These are phyloP conservation scores for Daldinia childiae DNA, from an alignment of 495 filamentous ascomycete species.

Conservation along the genomic window DNA sequence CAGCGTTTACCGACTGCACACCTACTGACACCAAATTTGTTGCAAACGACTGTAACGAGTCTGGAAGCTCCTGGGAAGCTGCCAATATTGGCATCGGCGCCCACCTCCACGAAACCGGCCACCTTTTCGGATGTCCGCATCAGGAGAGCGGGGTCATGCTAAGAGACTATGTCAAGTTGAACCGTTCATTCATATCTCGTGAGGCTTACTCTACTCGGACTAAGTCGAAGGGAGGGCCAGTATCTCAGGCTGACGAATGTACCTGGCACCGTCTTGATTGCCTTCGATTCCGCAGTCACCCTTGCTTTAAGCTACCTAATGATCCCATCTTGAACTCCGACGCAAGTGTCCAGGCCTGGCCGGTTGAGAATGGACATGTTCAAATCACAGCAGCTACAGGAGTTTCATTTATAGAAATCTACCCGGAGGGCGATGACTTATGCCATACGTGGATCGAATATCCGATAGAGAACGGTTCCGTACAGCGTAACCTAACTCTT, in stretches of 20 bases:
- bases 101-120: constrained; percentile 88
- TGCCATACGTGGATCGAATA: constrained; percentile 86
- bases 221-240: constrained; percentile 78
- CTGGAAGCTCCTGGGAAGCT: constrained; percentile 89
- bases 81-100: constrained; percentile 92
- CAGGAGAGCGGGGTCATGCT: constrained; percentile 89
- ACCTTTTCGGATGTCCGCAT: constrained; percentile 87
- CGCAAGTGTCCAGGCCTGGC: constrained; percentile 86
- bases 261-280: constrained; percentile 89
- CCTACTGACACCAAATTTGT: constrained; percentile 82
- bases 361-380: constrained; percentile 81
- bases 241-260: constrained; percentile 80
- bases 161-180: constrained; percentile 82
- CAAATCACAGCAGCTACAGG: constrained; percentile 83
- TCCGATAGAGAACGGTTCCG: constrained; percentile 64
- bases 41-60: constrained; percentile 84
- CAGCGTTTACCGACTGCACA: constrained; percentile 88
- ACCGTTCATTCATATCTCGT: constrained; percentile 79
- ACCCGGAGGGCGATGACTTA: constrained; percentile 74
- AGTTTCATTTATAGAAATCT: constrained; percentile 83
- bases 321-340: constrained; percentile 74
- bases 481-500: constrained; percentile 75
- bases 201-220: constrained; percentile 88
- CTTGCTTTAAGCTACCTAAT: constrained; percentile 85
- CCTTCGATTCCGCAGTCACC: constrained; percentile 87